A percentile compares a stretch with the other conserved stretches of the same genome.
Conservation (phyloP, 2,329 filamentous ascomycete species). For the Verticillium longisporum region DNA sequence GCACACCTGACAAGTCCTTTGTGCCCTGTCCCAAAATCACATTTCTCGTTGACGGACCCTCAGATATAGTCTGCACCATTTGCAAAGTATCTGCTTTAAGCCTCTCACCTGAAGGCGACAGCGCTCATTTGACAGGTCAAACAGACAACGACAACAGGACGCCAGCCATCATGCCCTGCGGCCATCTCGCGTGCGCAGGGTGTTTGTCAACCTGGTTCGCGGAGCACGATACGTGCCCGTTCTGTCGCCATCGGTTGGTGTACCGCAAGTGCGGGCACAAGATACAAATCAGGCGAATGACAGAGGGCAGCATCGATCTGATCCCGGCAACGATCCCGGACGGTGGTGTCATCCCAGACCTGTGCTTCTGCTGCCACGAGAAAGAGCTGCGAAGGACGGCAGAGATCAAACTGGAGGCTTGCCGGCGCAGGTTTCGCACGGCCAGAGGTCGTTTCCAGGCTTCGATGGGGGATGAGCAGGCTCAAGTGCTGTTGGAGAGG, state of each 20-base stretch:
- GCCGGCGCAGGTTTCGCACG: conserved; percentile 1
- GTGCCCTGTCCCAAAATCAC: conserved; percentile 20
- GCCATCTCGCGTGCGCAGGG: conserved; percentile 21
- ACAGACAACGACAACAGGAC: background rate
- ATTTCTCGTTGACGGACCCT: conserved; percentile 18
- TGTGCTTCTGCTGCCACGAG: conserved; percentile 12
- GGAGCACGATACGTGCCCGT: conserved; percentile 20
- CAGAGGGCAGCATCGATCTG: conserved; percentile 19
- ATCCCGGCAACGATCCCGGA: conserved; percentile 25
- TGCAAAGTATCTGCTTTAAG: conserved; percentile 14
- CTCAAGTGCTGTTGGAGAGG: background rate
- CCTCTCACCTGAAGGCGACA: conserved; percentile 6
- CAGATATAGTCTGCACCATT: conserved; percentile 16
- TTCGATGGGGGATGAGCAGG: background rate
- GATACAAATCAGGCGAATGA: conserved; percentile 17
- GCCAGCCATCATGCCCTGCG: conserved; percentile 26
- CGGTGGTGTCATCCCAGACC: conserved; percentile 20
- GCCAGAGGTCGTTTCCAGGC: conserved; percentile 1
- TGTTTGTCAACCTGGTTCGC: conserved; percentile 22
- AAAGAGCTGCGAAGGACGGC: background rate
- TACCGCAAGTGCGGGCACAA: conserved; percentile 22
- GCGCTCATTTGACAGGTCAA: background rate
- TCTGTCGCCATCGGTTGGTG: conserved; percentile 21
- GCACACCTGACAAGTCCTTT: conserved; percentile 9
- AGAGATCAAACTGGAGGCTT: background rate